These are phyloP conservation scores for Paragyromitra xinjiangensis DNA, from an alignment of 495 filamentous ascomycete species.

Conservation along the genomic window DNA sequence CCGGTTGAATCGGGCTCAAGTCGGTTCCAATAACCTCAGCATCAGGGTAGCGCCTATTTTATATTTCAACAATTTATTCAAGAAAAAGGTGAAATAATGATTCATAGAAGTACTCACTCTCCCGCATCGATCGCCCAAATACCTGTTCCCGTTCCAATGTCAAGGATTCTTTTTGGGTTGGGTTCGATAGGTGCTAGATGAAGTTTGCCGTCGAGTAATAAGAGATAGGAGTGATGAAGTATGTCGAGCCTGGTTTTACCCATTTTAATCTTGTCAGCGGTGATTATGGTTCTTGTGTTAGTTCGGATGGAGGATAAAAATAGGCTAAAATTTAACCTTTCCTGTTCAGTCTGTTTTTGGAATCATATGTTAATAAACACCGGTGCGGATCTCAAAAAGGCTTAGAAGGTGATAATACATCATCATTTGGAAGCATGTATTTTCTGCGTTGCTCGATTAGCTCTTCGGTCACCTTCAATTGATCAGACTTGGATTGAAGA, in stretches of 20 bases:
- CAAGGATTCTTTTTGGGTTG: conserved; percentile 66
- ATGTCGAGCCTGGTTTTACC: conserved; percentile 67
- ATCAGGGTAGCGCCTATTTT: conserved; percentile 63
- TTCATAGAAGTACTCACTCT: conserved; percentile 57
- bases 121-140: conserved; percentile 70
- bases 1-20: conserved; percentile 70
- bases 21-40: conserved; percentile 70
- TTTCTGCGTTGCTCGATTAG: conserved; percentile 27
- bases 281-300: not conserved
- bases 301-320: not conserved
- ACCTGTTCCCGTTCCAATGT: conserved; percentile 73
- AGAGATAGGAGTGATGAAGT: conserved; percentile 68
- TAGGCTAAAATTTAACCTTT: conserved; percentile 26
- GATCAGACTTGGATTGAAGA: not conserved
- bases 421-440: conserved; percentile 50
- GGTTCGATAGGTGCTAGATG: conserved; percentile 66
- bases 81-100: not conserved
- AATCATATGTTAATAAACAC: not conserved
- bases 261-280: conserved; percentile 59
- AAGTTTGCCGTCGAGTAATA: conserved; percentile 66
- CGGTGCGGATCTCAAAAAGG: not conserved
- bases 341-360: conserved; percentile 42
- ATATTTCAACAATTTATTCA: conserved; percentile 6
- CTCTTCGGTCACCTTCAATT: not conserved
- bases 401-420: conserved; percentile 17